Percentiles rank a stretch among this genome's conserved stretches.
phyloP scores from a whole-genome alignment of 352 stramenopile genomes.

The Phytopythium oedochilum region DNA sequence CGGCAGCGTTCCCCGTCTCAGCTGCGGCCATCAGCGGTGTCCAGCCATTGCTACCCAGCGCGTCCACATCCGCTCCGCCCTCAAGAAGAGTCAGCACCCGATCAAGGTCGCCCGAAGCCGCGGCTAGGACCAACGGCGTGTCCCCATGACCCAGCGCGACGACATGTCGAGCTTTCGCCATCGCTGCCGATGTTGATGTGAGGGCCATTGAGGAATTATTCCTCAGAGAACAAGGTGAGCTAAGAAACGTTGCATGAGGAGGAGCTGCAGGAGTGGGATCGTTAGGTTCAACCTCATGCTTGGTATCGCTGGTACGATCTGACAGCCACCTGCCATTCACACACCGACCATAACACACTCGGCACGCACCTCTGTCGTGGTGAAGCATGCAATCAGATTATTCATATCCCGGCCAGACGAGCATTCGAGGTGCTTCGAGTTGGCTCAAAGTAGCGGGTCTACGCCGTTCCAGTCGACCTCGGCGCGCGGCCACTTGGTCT shows the following conservation, averaged over 20 bases:
- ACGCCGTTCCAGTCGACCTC: slow-evolving; percentile 85
- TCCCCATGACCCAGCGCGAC: background rate
- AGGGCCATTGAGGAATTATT: too few relatives aligned
- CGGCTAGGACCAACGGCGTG: background rate
- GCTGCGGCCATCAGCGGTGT: background rate
- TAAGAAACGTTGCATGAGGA: background rate
- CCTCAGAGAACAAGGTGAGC: too few relatives aligned
- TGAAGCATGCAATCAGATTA: too few relatives aligned
- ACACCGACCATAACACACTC: too few relatives aligned
- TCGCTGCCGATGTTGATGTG: too few relatives aligned
- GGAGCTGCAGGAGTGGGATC: background rate
- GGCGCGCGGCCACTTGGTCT: slow-evolving; percentile 81
- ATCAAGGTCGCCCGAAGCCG: background rate
- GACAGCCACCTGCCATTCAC: too few relatives aligned
- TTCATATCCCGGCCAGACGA: too few relatives aligned
- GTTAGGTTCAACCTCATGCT: background rate
- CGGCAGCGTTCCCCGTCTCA: background rate
- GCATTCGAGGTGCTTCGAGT: background rate
- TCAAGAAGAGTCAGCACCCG: background rate
- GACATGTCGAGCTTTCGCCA: too few relatives aligned
- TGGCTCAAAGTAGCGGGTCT: slow-evolving; percentile 74
- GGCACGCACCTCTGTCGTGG: too few relatives aligned
- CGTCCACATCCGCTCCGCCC: background rate
- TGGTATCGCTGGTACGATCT: background rate
- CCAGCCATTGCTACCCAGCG: background rate